Evolutionary conservation across 805 yeast genomes (phyloP).

Genomic region (Vanderwaltozyma yarrowii): DNA sequence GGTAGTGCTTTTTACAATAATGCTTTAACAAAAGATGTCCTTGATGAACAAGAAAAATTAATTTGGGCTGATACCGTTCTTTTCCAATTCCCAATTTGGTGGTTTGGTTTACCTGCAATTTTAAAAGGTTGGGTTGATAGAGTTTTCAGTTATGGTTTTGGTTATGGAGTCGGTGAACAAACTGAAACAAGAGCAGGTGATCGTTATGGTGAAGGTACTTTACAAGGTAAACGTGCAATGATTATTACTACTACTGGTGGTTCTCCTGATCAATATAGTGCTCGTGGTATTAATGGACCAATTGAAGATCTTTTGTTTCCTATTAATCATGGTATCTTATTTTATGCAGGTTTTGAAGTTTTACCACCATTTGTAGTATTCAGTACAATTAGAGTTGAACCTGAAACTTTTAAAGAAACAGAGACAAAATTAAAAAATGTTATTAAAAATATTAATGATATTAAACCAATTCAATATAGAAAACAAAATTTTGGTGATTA

Average conservation of each 20-base stretch:
- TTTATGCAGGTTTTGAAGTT: constrained; percentile 14
- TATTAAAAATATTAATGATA: constrained; percentile 4
- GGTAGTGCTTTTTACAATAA: constrained; percentile 4
- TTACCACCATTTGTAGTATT: constrained; percentile 15
- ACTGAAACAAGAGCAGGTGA: constrained; percentile 6
- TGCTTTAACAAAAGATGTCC: constrained; percentile 14
- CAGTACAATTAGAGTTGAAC: constrained; percentile 5
- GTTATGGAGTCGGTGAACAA: constrained; percentile 15
- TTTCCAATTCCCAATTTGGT: constrained; percentile 21
- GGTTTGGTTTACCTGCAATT: constrained; percentile 23
- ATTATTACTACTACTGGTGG: constrained; percentile 10
- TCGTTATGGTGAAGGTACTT: constrained; percentile 19
- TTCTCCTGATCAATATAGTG: constrained; percentile 4
- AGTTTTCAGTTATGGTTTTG: constrained; percentile 17
- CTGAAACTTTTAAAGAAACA: constrained; percentile 2
- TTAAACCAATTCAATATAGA: constrained; percentile 11
- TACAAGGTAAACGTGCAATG: constrained; percentile 17
- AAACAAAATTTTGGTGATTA: constrained; percentile 18
- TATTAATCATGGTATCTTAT: constrained; percentile 16
- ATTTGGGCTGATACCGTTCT: constrained; percentile 19
- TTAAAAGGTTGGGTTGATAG: constrained; percentile 24
- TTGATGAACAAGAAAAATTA: constrained; percentile 18
- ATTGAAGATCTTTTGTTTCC: constrained; percentile 17
- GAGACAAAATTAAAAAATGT: constrained; percentile 2
- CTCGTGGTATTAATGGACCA: constrained; percentile 16